Percentiles rank a stretch among this genome's conserved stretches.
These are phyloP conservation scores for Tolypocladium pustulatum DNA, from an alignment of 2,329 filamentous ascomycete genomes.

Conservation along the genomic window DNA sequence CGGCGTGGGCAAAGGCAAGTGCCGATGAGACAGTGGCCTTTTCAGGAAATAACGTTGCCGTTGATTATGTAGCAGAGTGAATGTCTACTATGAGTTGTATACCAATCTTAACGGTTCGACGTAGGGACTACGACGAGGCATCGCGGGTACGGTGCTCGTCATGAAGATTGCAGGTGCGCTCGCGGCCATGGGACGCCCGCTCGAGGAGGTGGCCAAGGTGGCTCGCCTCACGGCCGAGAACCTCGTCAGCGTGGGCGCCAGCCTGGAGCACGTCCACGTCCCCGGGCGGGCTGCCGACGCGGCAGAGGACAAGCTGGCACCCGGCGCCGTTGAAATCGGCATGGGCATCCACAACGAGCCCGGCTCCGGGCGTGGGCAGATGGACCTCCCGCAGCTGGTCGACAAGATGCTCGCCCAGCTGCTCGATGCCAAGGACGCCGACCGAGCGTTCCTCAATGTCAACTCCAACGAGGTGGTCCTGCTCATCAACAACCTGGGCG, in stretches of 20 bases:
- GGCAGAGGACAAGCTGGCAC: constrained; percentile 34
- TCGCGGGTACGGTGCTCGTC: constrained; percentile 86
- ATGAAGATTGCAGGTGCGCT: constrained; percentile 81
- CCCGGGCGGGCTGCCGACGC: constrained; percentile 59
- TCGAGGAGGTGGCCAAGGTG: constrained; percentile 63
- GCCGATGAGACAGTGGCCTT: neutral
- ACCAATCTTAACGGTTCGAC: no score
- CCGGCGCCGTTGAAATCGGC: constrained; percentile 51
- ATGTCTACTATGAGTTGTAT: neutral
- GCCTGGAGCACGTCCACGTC: constrained; percentile 84
- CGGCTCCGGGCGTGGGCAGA: constrained; percentile 40
- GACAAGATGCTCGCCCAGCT: constrained; percentile 60
- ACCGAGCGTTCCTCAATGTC: constrained; percentile 59
- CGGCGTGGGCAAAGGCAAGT: neutral
- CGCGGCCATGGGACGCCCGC: constrained; percentile 55
- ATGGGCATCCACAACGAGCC: constrained; percentile 74
- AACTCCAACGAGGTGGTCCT: constrained; percentile 55
- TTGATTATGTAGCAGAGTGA: neutral
- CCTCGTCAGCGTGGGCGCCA: constrained; percentile 75
- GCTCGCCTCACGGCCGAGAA: constrained; percentile 65
- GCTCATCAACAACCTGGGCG: constrained; percentile 66
- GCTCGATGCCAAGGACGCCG: constrained; percentile 53
- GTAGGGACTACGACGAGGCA: constrained; percentile 86
- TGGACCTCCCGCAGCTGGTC: constrained; percentile 44
- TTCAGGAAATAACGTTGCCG: neutral